phyloP scores from a whole-genome alignment of 2,329 filamentous ascomycete genomes.

The Fusarium albidum region DNA sequence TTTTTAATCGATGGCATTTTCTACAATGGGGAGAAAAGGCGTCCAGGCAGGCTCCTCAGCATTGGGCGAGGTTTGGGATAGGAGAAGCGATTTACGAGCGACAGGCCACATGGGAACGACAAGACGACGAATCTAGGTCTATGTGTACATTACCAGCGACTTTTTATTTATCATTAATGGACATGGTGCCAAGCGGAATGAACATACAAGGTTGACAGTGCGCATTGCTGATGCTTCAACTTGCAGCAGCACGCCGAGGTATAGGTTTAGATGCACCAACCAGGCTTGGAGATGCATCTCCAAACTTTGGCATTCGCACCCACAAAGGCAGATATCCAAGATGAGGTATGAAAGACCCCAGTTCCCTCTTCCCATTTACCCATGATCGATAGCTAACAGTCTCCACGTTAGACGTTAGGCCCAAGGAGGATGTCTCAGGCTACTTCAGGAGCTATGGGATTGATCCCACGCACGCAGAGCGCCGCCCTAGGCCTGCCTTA shows the following conservation, averaged over 20 bases:
- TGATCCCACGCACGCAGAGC: neutral
- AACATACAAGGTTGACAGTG: neutral
- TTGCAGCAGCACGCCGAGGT: too few relatives aligned
- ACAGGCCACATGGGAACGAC: neutral
- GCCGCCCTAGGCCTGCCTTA: neutral
- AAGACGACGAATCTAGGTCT: neutral
- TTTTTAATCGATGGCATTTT: slow-evolving; percentile 9
- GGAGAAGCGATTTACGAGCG: slow-evolving; percentile 11
- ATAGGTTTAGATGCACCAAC: too few relatives aligned
- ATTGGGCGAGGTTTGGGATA: slow-evolving; percentile 9
- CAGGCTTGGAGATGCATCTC: too few relatives aligned
- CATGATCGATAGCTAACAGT: too few relatives aligned
- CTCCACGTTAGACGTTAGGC: too few relatives aligned
- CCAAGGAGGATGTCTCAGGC: neutral
- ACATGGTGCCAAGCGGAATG: neutral
- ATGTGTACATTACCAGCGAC: slow-evolving; percentile 9
- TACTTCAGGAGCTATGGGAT: neutral
- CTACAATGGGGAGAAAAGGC: slow-evolving; percentile 12
- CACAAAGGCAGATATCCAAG: too few relatives aligned
- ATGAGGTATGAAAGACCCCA: too few relatives aligned
- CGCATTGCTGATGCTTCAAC: neutral
- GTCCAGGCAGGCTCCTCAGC: slow-evolving; percentile 8
- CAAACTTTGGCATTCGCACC: too few relatives aligned
- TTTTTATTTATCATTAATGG: slow-evolving; percentile 7
- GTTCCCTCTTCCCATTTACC: too few relatives aligned